phyloP scores from a whole-genome alignment of 2,329 filamentous ascomycete genomes.

The Aspergillus viridinutans region DNA sequence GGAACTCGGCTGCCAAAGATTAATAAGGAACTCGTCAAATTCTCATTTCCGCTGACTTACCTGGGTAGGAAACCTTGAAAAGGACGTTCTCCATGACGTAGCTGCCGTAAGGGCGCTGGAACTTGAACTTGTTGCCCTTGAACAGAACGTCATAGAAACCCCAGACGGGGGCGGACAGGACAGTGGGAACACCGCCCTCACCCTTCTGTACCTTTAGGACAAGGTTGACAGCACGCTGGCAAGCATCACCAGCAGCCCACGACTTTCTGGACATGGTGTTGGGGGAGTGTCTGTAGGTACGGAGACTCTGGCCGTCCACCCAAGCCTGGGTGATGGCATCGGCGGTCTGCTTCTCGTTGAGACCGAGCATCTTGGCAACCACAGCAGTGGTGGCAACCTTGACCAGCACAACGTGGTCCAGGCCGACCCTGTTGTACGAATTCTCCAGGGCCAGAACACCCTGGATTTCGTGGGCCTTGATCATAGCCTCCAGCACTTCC shows the following conservation, averaged over 20 bases:
- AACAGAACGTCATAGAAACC: constrained; percentile 99
- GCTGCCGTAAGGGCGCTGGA: constrained; percentile 92
- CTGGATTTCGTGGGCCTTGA: constrained; percentile 99
- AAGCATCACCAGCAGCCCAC: constrained; percentile 97
- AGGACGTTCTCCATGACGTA: constrained; percentile 99
- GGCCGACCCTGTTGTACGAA: constrained; percentile 96
- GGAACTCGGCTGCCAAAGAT: constrained; percentile 70
- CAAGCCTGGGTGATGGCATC: constrained; percentile 96
- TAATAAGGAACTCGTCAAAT: not conserved
- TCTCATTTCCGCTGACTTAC: constrained; percentile 45
- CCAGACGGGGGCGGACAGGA: constrained; percentile 89
- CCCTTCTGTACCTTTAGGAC: constrained; percentile 88
- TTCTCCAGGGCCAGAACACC: constrained; percentile 95
- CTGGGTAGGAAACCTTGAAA: constrained; percentile 99
- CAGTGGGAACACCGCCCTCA: constrained; percentile 84
- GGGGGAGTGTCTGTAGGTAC: constrained; percentile 93
- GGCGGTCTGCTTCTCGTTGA: constrained; percentile 84
- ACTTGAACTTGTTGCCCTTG: constrained; percentile 91
- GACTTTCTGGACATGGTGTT: constrained; percentile 99
- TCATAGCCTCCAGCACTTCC: constrained; percentile 94
- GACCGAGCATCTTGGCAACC: constrained; percentile 89
- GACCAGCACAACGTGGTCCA: constrained; percentile 96
- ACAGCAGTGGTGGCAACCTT: constrained; percentile 96
- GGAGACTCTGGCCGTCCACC: constrained; percentile 92
- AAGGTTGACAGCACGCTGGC: constrained; percentile 89